Evolutionary conservation across 192 early-diverging fungal genomes (phyloP).

Genomic region (Linnemannia schmuckeri): DNA sequence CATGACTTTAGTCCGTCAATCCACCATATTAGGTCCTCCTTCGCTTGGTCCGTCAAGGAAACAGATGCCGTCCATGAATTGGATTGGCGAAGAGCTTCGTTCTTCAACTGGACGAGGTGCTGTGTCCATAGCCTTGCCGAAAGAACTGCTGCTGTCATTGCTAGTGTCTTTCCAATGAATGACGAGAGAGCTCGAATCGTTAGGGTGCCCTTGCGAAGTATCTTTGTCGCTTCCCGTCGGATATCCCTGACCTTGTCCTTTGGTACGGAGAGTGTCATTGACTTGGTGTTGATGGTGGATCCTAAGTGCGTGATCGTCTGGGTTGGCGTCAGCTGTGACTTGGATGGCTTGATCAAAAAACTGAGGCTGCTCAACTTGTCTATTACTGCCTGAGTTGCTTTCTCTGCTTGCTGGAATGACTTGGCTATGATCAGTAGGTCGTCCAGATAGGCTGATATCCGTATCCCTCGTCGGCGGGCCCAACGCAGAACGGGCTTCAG

Average conservation of each 20-base stretch:
- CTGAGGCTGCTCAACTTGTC: constrained; percentile 19
- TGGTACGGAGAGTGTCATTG: constrained; percentile 35
- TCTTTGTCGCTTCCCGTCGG: constrained; percentile 25
- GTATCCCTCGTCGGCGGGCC: constrained; percentile 34
- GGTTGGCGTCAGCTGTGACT: constrained; percentile 20
- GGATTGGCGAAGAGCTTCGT: not conserved
- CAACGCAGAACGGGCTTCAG: constrained; percentile 32
- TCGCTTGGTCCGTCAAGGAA: not conserved
- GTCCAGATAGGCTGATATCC: constrained; percentile 48
- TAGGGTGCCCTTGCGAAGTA: not conserved
- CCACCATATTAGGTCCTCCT: constrained; percentile 33
- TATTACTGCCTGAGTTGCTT: not conserved
- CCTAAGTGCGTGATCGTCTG: constrained; percentile 29
- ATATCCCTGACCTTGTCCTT: constrained; percentile 33
- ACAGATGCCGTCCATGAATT: constrained; percentile 18
- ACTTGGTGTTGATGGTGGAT: constrained; percentile 23
- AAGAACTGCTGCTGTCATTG: constrained; percentile 39
- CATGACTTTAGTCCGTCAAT: constrained; percentile 17
- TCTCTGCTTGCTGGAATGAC: not conserved
- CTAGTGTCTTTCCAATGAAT: constrained; percentile 29
- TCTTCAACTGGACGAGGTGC: constrained; percentile 37
- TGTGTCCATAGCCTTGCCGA: constrained; percentile 38
- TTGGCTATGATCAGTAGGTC: constrained; percentile 26
- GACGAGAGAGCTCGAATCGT: constrained; percentile 34
- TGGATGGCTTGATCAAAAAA: constrained; percentile 26